phyloP scores from a whole-genome alignment of 2,329 filamentous ascomycete species.

The Fusarium pseudoanthophilum region DNA sequence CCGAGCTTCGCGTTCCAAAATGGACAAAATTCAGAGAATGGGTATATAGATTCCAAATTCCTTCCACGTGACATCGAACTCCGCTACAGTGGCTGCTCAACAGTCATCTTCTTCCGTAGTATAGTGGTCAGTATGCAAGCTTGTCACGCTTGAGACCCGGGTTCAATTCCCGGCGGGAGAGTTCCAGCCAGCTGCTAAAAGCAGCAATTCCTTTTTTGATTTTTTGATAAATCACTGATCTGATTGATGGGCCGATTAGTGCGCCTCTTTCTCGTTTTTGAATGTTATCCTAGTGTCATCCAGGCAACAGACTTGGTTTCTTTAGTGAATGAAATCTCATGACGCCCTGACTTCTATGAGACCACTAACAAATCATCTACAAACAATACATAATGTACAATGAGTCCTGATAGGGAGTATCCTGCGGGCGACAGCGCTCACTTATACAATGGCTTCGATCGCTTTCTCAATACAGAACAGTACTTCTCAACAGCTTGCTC shows the following conservation, averaged over 20 bases:
- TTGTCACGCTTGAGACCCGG: slow-evolving; percentile 35
- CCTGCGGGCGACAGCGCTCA: background rate
- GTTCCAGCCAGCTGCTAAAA: slow-evolving; percentile 20
- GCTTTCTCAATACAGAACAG: slow-evolving; percentile 1
- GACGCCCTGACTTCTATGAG: accelerated
- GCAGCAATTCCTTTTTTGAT: background rate
- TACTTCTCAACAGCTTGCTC: slow-evolving; percentile 11
- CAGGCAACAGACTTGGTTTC: too few relatives aligned
- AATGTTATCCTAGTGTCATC: accelerated
- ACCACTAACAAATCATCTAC: accelerated
- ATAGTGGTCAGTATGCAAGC: slow-evolving; percentile 35
- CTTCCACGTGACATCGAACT: background rate
- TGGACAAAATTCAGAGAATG: accelerated
- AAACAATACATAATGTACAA: too few relatives aligned
- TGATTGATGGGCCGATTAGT: accelerated
- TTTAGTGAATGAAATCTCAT: accelerated
- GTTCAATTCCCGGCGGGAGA: slow-evolving; percentile 36
- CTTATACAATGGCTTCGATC: background rate
- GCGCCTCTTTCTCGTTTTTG: accelerated
- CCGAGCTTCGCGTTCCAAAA: background rate
- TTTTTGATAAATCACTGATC: accelerated
- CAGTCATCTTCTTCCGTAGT: slow-evolving; percentile 19
- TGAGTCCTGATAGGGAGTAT: background rate
- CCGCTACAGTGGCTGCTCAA: background rate
- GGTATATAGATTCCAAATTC: accelerated